phyloP scores from a whole-genome alignment of 768 basidiomycete species.

The Serendipita sp. region DNA sequence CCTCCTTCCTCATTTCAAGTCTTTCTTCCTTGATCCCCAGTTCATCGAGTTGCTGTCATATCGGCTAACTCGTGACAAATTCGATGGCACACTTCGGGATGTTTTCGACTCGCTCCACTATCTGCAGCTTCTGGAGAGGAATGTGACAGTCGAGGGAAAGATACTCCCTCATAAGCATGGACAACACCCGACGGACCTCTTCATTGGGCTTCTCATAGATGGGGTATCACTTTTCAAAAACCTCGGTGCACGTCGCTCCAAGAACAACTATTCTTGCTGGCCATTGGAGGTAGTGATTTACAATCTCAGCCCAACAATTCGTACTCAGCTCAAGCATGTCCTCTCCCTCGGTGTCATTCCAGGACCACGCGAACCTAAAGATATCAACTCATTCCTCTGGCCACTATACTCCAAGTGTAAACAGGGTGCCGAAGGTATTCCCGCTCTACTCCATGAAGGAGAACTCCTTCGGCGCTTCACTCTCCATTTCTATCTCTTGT shows the following conservation, averaged over 20 bases:
- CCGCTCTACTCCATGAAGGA: neutral
- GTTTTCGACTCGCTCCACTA: slow-evolving; percentile 26
- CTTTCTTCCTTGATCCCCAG: slow-evolving; percentile 13
- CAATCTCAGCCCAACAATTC: slow-evolving; percentile 28
- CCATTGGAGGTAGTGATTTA: slow-evolving; percentile 29
- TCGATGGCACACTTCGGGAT: slow-evolving; percentile 18
- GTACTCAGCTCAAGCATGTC: slow-evolving; percentile 10
- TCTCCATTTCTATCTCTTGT: neutral
- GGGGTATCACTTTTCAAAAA: slow-evolving; percentile 19
- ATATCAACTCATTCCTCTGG: slow-evolving; percentile 14
- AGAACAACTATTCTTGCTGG: slow-evolving; percentile 22
- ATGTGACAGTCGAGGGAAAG: slow-evolving; percentile 20
- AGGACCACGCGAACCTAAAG: slow-evolving; percentile 13
- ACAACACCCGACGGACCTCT: slow-evolving; percentile 24
- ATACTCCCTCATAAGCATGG: slow-evolving; percentile 22
- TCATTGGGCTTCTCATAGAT: slow-evolving; percentile 29
- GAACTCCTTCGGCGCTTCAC: neutral
- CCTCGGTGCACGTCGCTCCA: slow-evolving; percentile 20
- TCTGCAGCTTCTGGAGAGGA: slow-evolving; percentile 12
- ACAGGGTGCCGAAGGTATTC: neutral
- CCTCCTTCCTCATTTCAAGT: slow-evolving; percentile 24
- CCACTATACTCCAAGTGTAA: slow-evolving; percentile 9
- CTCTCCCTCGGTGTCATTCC: slow-evolving; percentile 16
- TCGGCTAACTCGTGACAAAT: slow-evolving; percentile 14
- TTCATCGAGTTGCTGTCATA: slow-evolving; percentile 16